These are phyloP conservation scores for Collybiopsis confluens DNA, from an alignment of 768 basidiomycete species.

Conservation along the genomic window DNA sequence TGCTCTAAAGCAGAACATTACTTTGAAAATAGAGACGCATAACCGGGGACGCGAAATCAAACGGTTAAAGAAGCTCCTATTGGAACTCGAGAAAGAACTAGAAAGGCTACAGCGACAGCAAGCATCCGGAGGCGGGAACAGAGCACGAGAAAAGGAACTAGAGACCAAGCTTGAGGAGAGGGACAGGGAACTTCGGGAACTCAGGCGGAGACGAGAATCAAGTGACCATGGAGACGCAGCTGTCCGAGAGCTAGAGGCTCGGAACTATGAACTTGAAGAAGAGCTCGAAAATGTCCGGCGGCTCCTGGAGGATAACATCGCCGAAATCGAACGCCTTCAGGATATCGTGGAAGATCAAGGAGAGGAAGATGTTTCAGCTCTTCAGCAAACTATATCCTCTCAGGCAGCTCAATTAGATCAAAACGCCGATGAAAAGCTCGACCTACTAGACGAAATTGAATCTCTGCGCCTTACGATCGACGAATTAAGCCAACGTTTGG, in stretches of 20 bases:
- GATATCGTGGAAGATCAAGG: constrained; percentile 61
- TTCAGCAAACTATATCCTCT: constrained; percentile 54
- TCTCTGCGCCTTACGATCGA: constrained; percentile 64
- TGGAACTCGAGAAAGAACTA: constrained; percentile 79
- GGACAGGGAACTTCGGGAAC: constrained; percentile 63
- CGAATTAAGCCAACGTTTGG: constrained; percentile 53
- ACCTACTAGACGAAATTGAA: constrained; percentile 63
- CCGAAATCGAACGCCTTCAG: constrained; percentile 73
- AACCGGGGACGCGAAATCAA: constrained; percentile 88
- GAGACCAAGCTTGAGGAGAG: constrained; percentile 72
- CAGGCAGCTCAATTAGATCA: constrained; percentile 50
- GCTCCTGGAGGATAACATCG: constrained; percentile 75
- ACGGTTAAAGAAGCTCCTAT: constrained; percentile 83
- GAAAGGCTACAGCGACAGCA: constrained; percentile 61
- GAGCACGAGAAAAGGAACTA: constrained; percentile 64
- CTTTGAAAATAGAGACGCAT: constrained; percentile 89
- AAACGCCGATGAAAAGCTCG: constrained; percentile 69
- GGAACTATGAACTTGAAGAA: constrained; percentile 68
- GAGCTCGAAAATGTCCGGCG: constrained; percentile 68
- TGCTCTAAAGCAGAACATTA: constrained; percentile 88
- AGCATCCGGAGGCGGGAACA: constrained; percentile 29
- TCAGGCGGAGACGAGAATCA: constrained; percentile 46
- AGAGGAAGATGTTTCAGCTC: constrained; percentile 35
- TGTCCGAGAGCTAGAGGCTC: constrained; percentile 51
- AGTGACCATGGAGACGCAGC: constrained; percentile 43